These are phyloP conservation scores for Daldinia bambusicola DNA, from an alignment of 495 filamentous ascomycete species.

Conservation along the genomic window DNA sequence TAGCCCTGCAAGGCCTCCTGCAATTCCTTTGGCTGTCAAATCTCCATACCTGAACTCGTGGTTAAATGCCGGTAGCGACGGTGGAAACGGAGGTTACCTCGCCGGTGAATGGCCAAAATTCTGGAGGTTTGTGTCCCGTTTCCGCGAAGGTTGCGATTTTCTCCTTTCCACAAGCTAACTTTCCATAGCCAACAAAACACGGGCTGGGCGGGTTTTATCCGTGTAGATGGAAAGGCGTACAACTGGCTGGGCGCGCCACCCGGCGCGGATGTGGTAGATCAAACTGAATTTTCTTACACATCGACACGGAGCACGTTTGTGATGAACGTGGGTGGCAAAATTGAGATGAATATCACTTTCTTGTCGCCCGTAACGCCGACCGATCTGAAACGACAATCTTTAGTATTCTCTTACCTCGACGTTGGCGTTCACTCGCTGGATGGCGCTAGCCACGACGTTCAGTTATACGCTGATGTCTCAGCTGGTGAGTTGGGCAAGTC, in stretches of 20 bases:
- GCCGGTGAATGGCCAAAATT: constrained; percentile 72
- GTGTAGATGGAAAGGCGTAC: constrained; percentile 63
- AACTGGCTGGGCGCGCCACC: constrained; percentile 71
- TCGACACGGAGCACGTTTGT: constrained; percentile 88
- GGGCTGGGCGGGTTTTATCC: constrained; percentile 78
- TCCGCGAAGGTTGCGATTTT: constrained; percentile 66
- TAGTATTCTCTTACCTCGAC: constrained; percentile 87
- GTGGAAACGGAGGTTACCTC: constrained; percentile 78
- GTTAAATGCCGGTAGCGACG: constrained; percentile 73
- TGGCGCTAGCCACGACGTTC: constrained; percentile 71
- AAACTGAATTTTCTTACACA: constrained; percentile 75
- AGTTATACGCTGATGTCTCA: constrained; percentile 87
- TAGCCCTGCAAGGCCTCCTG: constrained; percentile 69
- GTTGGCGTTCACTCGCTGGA: constrained; percentile 67
- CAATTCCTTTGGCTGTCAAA: constrained; percentile 81
- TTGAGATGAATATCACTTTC: constrained; percentile 82
- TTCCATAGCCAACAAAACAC: constrained; percentile 74
- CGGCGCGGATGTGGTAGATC: constrained; percentile 58
- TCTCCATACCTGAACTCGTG: constrained; percentile 86
- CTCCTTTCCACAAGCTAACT: constrained; percentile 63
- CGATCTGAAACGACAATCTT: constrained; percentile 84
- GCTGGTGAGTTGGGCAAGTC: constrained; percentile 73
- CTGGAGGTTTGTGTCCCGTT: constrained; percentile 42
- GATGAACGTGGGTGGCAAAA: constrained; percentile 72
- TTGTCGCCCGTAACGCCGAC: constrained; percentile 88